phyloP scores from a whole-genome alignment of 1,284 basidiomycete species.

The Ustilago curta region DNA sequence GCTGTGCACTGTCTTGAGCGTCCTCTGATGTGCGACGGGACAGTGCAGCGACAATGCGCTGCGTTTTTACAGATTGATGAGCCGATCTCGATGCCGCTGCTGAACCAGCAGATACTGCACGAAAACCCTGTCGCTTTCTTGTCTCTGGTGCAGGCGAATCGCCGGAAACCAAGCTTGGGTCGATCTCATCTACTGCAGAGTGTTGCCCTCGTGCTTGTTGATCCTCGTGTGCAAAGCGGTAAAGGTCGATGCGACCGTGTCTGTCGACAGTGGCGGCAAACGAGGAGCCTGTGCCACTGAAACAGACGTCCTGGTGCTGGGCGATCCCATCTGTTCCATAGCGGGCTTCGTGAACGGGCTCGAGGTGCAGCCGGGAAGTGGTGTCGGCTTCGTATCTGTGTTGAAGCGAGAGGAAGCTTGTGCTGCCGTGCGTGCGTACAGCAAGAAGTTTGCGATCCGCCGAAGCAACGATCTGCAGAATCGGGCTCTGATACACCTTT shows the following conservation, averaged over 20 bases:
- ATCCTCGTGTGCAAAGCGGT: background rate
- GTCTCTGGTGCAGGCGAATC: background rate
- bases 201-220: background rate
- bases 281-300: background rate
- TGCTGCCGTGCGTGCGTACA: constrained; percentile 23
- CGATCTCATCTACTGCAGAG: background rate
- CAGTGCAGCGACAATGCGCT: background rate
- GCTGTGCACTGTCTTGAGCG: background rate
- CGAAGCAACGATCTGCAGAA: constrained; percentile 32
- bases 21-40: background rate
- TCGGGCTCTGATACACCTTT: constrained; percentile 19
- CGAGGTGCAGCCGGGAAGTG: constrained; percentile 2
- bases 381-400: background rate
- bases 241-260: constrained; percentile 19
- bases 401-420: constrained; percentile 19
- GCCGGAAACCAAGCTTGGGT: background rate
- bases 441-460: constrained; percentile 10
- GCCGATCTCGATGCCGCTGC: background rate
- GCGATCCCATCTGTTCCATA: constrained; percentile 10
- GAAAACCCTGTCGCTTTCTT: background rate
- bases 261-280: constrained; percentile 24
- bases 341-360: constrained; percentile 7
- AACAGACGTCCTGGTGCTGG: constrained; percentile 35
- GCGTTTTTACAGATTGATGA: background rate
- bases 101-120: background rate